These are phyloP conservation scores for Kluyveromyces sp. DNA, from an alignment of 1,139 yeast species.

Conservation along the genomic window DNA sequence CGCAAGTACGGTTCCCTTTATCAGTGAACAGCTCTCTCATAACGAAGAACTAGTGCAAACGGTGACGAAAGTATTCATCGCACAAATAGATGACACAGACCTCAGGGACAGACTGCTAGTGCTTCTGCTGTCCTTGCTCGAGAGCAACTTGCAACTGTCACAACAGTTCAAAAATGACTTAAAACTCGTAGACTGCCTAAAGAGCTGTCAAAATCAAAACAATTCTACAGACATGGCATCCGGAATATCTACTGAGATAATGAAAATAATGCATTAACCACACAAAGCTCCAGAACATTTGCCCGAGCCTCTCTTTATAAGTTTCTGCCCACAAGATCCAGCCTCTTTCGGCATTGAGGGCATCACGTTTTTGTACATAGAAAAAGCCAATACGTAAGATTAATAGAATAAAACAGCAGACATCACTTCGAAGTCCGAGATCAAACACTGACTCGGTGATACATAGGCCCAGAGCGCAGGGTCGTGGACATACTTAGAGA, in stretches of 20 bases:
- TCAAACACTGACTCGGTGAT: no score
- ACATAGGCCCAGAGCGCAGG: no score
- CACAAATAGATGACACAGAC: constrained; percentile 23
- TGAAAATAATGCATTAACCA: not conserved
- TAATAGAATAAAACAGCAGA: not conserved
- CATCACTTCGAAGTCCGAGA: no score
- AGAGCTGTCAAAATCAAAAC: constrained; percentile 4
- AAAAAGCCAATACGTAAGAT: not conserved
- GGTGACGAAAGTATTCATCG: constrained; percentile 17
- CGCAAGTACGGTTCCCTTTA: constrained; percentile 26
- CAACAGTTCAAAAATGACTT: constrained; percentile 8
- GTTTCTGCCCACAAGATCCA: no score
- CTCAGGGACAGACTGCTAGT: constrained; percentile 24
- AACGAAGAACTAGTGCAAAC: constrained; percentile 21
- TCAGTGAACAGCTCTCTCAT: constrained; percentile 23
- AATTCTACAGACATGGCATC: not conserved
- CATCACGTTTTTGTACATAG: not conserved
- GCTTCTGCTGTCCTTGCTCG: constrained; percentile 24
- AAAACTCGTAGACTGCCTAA: constrained; percentile 11
- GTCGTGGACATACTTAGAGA: no score
- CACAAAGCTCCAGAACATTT: no score
- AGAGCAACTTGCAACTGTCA: constrained; percentile 9
- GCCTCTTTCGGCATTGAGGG: no score
- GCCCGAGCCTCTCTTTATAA: no score
- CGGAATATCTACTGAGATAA: constrained; percentile 1